These are phyloP conservation scores for Microbotryomycetes sp. DNA, from an alignment of 1,284 basidiomycete species.

Conservation along the genomic window DNA sequence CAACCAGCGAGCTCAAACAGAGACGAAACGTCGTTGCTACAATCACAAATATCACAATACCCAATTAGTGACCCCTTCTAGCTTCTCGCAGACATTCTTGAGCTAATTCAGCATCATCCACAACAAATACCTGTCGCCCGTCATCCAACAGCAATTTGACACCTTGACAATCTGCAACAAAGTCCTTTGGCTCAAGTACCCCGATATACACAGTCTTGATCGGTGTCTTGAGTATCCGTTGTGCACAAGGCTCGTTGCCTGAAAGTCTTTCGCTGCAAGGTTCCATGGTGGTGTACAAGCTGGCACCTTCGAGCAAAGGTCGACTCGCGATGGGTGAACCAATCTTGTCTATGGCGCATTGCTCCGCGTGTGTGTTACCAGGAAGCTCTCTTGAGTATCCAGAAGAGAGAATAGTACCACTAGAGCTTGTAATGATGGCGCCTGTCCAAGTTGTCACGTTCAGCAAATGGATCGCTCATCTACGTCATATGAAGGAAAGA, in stretches of 20 bases:
- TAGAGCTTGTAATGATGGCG: background rate
- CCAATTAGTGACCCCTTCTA: background rate
- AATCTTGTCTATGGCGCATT: slow-evolving; percentile 81
- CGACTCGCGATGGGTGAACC: slow-evolving; percentile 39
- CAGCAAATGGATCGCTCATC: slow-evolving; percentile 39
- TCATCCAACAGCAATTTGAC: slow-evolving; percentile 65
- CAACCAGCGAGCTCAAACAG: background rate
- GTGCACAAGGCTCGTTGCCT: slow-evolving; percentile 76
- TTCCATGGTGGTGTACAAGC: slow-evolving; percentile 93
- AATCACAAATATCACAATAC: background rate
- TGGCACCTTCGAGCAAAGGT: slow-evolving; percentile 53
- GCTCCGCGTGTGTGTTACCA: slow-evolving; percentile 97
- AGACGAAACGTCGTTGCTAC: too few species aligned
- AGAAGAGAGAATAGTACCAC: slow-evolving; percentile 57
- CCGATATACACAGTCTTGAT: slow-evolving; percentile 80
- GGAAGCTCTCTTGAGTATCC: slow-evolving; percentile 88
- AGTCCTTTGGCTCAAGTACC: slow-evolving; percentile 87
- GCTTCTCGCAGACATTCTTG: slow-evolving; percentile 56
- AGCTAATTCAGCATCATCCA: slow-evolving; percentile 48
- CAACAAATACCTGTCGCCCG: slow-evolving; percentile 68
- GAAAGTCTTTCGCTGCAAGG: slow-evolving; percentile 88
- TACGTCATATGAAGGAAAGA: slow-evolving; percentile 1
- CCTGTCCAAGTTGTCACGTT: slow-evolving; percentile 30
- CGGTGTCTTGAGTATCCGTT: slow-evolving; percentile 68
- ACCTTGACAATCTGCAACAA: slow-evolving; percentile 80